These are phyloP conservation scores for Petrea volubilis DNA, from an alignment of 257 asterid genomes.

Conservation along the genomic window DNA sequence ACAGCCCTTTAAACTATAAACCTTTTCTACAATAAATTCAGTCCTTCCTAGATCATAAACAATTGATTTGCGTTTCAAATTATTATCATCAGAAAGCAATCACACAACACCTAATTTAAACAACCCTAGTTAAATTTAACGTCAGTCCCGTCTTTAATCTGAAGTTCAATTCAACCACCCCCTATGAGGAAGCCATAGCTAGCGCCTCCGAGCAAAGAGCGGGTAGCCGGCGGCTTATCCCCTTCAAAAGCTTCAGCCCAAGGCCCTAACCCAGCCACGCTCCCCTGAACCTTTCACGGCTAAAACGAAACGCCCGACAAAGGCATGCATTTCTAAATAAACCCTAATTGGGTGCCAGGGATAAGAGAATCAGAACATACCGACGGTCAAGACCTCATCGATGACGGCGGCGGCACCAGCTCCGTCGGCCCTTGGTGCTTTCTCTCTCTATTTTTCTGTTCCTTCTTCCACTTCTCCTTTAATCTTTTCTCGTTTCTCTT, in stretches of 20 bases:
- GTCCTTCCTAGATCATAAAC: not conserved
- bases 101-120: not conserved
- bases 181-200: no score
- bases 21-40: not conserved
- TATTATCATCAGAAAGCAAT: not conserved
- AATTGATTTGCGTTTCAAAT: not conserved
- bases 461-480: not conserved
- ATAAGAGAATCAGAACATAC: slow-evolving; percentile 29
- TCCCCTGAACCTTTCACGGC: not conserved
- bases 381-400: slow-evolving; percentile 29
- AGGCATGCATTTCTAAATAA: slow-evolving; percentile 15
- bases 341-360: slow-evolving; percentile 27
- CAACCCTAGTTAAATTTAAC: not conserved
- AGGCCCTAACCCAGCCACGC: not conserved
- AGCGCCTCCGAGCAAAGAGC: no score
- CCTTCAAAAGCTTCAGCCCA: not conserved
- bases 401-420: slow-evolving; percentile 22
- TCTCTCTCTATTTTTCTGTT: not conserved
- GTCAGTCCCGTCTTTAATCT: not conserved
- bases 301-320: not conserved
- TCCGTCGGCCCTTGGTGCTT: slow-evolving; percentile 21
- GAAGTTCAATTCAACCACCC: not conserved
- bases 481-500: not conserved
- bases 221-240: not conserved
- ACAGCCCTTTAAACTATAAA: not conserved